Evolutionary conservation across 257 asterid genomes (phyloP), one percentile per base, ranked within the genome.

Genomic region (Galeopsis tetrahit): DNA sequence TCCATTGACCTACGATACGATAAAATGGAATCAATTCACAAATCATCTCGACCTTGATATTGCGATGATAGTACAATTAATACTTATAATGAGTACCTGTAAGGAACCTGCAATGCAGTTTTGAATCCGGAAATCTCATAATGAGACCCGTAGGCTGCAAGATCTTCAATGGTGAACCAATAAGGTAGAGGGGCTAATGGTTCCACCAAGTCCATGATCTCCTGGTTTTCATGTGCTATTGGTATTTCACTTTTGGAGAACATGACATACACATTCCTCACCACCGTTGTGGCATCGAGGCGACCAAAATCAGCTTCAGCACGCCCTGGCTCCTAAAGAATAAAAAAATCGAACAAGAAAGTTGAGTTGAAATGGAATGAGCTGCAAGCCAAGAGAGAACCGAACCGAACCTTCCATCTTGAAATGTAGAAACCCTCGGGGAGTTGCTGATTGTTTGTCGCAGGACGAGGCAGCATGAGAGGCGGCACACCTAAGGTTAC

Each of bases 101-200:
- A 89, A 11, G 96, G 96, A 65, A 85, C 86, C 57, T 82, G 71
- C 51, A 85, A 55, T 5, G 92, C 90, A 56, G 92, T 84, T 75
- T 14, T 76, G 72, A 87, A 85, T 49, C 90, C 92, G 32, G 92
- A 89, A 6, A 84, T 89, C 4, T 80, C 78, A 58, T 89, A 89
- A 11, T 84, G 76, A 67, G 82, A 77, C 21, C 85, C 89, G 70
- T 86, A 89, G 15, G 28, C 58, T 14, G 69, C 81, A 10, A 87
- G 85, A 70, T 89, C 96, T 74, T 85, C 76, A 21, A 84, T 87
- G 0, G 88, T 58, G 71, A 87, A 80, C 92, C 92, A 87, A 69
- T 72, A 55, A 1, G 96, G 92, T 4, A 89, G 63, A 57, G 90
- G 85, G 46, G 74, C 71, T 2, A 85, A 84, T 0, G 87, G 59